Evolutionary conservation across 495 filamentous ascomycete species (phyloP).

Genomic region (Penicillium cataractarum): DNA sequence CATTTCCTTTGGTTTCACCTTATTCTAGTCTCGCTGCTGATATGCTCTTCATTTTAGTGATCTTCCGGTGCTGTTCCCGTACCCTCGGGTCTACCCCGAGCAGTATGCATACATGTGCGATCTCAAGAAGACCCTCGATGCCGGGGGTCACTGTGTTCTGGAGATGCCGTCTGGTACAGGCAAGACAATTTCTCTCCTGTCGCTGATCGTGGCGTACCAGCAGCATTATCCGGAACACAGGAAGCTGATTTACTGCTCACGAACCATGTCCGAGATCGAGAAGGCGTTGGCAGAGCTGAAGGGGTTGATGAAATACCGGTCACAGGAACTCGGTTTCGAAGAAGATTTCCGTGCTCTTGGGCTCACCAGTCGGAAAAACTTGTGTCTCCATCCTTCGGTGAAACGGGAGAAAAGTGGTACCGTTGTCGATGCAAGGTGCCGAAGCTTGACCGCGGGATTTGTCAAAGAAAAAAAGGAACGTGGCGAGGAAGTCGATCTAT

Average conservation of each 20-base stretch:
- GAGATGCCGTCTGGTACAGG: conserved; percentile 99
- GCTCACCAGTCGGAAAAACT: conserved; percentile 93
- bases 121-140: conserved; percentile 95
- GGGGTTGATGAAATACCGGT: conserved; percentile 89
- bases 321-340: conserved; percentile 79
- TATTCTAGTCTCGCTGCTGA: conserved; percentile 10
- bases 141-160: conserved; percentile 92
- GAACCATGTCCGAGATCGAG: conserved; percentile 68
- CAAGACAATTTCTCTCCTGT: conserved; percentile 94
- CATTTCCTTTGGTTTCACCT: neutral
- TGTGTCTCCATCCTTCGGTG: conserved; percentile 94
- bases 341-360: conserved; percentile 95
- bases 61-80: conserved; percentile 93
- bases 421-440: conserved; percentile 91
- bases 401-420: conserved; percentile 93
- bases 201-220: conserved; percentile 95
- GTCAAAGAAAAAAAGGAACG: conserved; percentile 95
- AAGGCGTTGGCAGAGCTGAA: conserved; percentile 94
- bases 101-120: conserved; percentile 99
- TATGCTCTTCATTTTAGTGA: conserved; percentile 57
- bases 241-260: conserved; percentile 98
- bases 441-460: conserved; percentile 94
- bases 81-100: conserved; percentile 95
- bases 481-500: conserved; percentile 91
- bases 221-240: conserved; percentile 86